Evolutionary conservation across 805 yeast genomes (phyloP).

Genomic region (Metschnikowia sp.): DNA sequence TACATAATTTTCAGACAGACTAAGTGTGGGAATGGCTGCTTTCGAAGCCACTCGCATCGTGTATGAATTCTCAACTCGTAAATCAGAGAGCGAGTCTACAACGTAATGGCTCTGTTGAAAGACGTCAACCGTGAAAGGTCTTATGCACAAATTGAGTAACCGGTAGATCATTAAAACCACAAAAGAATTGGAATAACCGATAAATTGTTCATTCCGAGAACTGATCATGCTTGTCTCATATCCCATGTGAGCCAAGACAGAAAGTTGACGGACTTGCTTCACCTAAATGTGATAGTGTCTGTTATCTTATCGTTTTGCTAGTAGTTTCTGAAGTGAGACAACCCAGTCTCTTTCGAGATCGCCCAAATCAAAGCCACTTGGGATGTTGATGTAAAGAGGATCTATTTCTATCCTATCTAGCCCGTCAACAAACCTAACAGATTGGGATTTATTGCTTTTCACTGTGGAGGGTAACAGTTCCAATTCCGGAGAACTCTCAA

Average conservation of each 20-base stretch:
- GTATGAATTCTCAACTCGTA: too few relatives aligned
- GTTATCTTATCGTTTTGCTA: neutral
- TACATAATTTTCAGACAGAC: too few relatives aligned
- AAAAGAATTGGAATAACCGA: too few relatives aligned
- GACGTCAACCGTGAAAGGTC: too few relatives aligned
- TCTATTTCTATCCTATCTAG: slow-evolving; percentile 18
- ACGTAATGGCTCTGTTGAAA: too few relatives aligned
- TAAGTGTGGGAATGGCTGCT: too few relatives aligned
- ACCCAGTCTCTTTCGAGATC: slow-evolving; percentile 30
- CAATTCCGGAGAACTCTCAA: neutral
- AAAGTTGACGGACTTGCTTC: neutral
- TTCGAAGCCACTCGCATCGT: too few relatives aligned
- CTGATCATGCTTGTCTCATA: neutral
- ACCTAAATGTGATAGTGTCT: neutral
- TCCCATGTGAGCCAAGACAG: neutral
- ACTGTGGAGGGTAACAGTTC: neutral
- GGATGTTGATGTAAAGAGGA: slow-evolving; percentile 18
- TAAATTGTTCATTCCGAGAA: too few relatives aligned
- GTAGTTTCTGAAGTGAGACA: slow-evolving; percentile 14
- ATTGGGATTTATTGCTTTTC: slow-evolving; percentile 5
- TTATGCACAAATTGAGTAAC: too few relatives aligned
- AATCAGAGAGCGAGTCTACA: too few relatives aligned
- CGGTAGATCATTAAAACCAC: too few relatives aligned
- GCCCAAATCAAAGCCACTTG: slow-evolving; percentile 21
- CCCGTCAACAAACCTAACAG: slow-evolving; percentile 15